These are phyloP conservation scores for Pseudogymnoascus sp. DNA, from an alignment of 2,329 filamentous ascomycete genomes.

Conservation along the genomic window DNA sequence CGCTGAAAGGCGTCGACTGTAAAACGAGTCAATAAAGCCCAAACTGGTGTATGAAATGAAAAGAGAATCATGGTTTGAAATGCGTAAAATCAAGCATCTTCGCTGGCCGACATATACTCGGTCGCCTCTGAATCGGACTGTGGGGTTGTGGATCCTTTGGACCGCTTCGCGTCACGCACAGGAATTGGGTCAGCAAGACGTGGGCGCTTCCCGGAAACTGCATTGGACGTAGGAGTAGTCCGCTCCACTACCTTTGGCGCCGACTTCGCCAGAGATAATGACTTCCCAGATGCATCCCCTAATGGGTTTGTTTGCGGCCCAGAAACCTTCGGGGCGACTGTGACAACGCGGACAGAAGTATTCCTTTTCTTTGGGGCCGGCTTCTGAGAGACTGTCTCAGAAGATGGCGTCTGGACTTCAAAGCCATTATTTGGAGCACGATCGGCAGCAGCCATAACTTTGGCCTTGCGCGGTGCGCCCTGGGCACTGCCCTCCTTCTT, in stretches of 20 bases:
- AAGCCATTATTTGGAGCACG: not conserved
- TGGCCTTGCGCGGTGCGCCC: constrained; percentile 3
- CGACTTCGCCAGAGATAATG: not conserved
- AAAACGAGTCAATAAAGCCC: not conserved
- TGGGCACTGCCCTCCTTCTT: not conserved
- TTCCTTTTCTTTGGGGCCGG: not conserved
- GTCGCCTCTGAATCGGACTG: not conserved
- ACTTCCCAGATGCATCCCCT: not conserved
- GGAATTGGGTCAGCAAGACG: not conserved
- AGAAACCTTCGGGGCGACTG: not conserved
- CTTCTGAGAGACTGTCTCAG: not conserved
- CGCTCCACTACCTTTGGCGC: not conserved
- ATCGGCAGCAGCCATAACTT: not conserved
- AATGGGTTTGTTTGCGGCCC: not conserved
- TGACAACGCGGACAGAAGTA: not conserved
- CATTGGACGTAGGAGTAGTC: not conserved
- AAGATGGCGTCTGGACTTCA: not conserved
- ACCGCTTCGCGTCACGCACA: not conserved
- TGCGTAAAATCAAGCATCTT: not conserved
- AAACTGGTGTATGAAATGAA: not conserved
- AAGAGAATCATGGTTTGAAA: not conserved
- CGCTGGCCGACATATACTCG: not conserved
- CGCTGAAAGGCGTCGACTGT: constrained; percentile 4
- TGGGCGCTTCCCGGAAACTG: not conserved
- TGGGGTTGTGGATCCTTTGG: not conserved